phyloP scores from a whole-genome alignment of 2,329 filamentous ascomycete species.

The Colletotrichum euphorbiae region DNA sequence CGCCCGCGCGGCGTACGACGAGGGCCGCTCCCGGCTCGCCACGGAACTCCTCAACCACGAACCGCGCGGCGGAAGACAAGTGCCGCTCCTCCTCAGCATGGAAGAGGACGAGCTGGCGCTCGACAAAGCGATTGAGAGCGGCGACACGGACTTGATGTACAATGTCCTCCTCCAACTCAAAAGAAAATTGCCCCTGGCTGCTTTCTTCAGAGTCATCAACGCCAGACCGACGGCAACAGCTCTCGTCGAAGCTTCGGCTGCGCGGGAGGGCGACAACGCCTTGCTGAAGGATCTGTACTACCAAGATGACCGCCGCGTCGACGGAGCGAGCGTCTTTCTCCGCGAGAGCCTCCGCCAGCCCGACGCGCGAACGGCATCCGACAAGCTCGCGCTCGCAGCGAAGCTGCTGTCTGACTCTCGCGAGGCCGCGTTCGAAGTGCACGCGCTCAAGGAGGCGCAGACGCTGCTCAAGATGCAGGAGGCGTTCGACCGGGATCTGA shows the following conservation, averaged over 20 bases:
- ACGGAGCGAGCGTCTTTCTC: slow-evolving; percentile 89
- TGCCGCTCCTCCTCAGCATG: slow-evolving; percentile 92
- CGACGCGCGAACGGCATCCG: slow-evolving; percentile 75
- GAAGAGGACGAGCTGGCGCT: slow-evolving; percentile 95
- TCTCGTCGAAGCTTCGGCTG: slow-evolving; percentile 86
- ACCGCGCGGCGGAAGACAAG: slow-evolving; percentile 93
- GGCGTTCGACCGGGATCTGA: slow-evolving; percentile 84
- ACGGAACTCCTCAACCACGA: slow-evolving; percentile 94
- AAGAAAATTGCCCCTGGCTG: slow-evolving; percentile 88
- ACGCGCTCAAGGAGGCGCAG: slow-evolving; percentile 81
- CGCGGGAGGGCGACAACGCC: slow-evolving; percentile 76
- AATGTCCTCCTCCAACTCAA: slow-evolving; percentile 89
- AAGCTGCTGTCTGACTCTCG: slow-evolving; percentile 87
- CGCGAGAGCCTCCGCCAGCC: slow-evolving; percentile 83
- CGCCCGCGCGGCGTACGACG: slow-evolving; percentile 91
- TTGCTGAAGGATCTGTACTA: slow-evolving; percentile 97
- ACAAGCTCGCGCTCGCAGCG: slow-evolving; percentile 89
- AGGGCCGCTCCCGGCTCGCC: slow-evolving; percentile 88
- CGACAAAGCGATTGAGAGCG: slow-evolving; percentile 96
- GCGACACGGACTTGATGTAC: slow-evolving; percentile 92
- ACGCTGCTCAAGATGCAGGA: slow-evolving; percentile 89
- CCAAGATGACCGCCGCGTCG: slow-evolving; percentile 90
- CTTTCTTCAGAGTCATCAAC: slow-evolving; percentile 94
- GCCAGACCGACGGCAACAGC: slow-evolving; percentile 86
- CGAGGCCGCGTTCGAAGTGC: slow-evolving; percentile 79